These are phyloP conservation scores for Remersonia thermophila DNA, from an alignment of 2,329 filamentous ascomycete genomes.

Conservation along the genomic window DNA sequence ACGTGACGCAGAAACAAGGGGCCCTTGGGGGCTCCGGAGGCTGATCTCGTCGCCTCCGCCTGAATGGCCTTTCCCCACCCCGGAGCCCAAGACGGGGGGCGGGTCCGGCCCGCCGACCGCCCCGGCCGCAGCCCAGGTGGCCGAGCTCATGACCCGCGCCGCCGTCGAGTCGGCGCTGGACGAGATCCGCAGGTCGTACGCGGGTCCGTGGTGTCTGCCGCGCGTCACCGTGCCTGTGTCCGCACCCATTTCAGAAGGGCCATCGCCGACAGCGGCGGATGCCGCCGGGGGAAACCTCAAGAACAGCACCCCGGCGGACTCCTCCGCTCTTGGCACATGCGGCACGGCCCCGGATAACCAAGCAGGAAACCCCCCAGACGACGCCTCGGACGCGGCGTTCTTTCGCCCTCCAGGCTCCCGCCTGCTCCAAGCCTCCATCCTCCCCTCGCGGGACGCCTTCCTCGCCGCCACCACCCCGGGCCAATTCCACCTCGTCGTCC, in stretches of 20 bases:
- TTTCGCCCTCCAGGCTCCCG: slow-evolving; percentile 30
- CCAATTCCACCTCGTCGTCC: slow-evolving; percentile 52
- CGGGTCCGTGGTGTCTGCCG: slow-evolving; percentile 36
- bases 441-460: slow-evolving; percentile 29
- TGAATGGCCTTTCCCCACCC: slow-evolving; percentile 35
- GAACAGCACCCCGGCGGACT: not conserved
- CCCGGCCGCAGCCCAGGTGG: slow-evolving; percentile 34
- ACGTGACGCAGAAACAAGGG: slow-evolving; percentile 1
- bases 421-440: slow-evolving; percentile 38
- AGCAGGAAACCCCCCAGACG: no score
- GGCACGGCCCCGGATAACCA: no score
- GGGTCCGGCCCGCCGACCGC: slow-evolving; percentile 17
- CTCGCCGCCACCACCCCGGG: slow-evolving; percentile 27
- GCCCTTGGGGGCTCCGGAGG: slow-evolving; percentile 21
- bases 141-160: slow-evolving; percentile 41
- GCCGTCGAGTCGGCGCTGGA: slow-evolving; percentile 33
- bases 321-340: no score
- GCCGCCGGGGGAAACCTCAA: no score
- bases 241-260: not conserved
- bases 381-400: no score
- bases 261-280: not conserved
- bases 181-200: slow-evolving; percentile 22
- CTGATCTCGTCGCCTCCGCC: slow-evolving; percentile 34
- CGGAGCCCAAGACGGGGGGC: slow-evolving; percentile 32
- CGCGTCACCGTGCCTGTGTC: slow-evolving; percentile 20